A percentile compares a stretch with the other conserved stretches of the same genome.
Evolutionary conservation across 179 eudicot genomes (phyloP).

Genomic region (Silene noctiflora): DNA sequence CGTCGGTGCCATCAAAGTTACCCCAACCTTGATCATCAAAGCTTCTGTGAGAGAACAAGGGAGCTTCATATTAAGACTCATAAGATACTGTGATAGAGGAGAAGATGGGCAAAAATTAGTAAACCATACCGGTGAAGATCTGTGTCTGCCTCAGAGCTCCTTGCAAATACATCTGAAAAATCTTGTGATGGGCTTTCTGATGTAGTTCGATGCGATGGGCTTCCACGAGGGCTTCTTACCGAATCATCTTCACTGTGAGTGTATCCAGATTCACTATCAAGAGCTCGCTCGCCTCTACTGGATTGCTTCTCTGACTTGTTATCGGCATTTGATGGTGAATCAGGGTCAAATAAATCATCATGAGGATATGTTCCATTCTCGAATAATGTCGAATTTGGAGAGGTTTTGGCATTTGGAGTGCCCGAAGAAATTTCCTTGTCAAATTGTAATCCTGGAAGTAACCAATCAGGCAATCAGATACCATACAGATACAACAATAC

Average conservation of each 20-base stretch:
- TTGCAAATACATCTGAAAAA: constrained; percentile 46
- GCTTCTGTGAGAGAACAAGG: constrained; percentile 40
- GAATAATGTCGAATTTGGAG: constrained; percentile 41
- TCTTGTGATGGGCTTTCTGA: constrained; percentile 50
- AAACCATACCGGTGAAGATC: constrained; percentile 58
- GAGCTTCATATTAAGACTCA: not conserved
- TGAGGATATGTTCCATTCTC: constrained; percentile 53
- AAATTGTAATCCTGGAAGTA: constrained; percentile 37
- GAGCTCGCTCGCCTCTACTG: constrained; percentile 34
- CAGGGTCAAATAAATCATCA: constrained; percentile 49
- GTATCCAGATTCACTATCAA: constrained; percentile 64
- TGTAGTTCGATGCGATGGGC: constrained; percentile 48
- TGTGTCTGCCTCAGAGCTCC: constrained; percentile 51
- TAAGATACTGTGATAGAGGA: not conserved
- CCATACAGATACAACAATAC: not conserved
- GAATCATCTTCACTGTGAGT: constrained; percentile 79
- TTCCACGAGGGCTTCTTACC: constrained; percentile 75
- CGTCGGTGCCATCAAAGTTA: constrained; percentile 67
- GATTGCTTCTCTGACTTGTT: constrained; percentile 51
- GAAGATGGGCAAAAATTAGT: constrained; percentile 3
- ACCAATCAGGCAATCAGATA: not conserved
- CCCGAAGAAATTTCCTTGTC: constrained; percentile 36
- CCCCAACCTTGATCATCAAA: constrained; percentile 79
- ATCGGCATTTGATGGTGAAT: constrained; percentile 52
- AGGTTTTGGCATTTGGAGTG: constrained; percentile 39